Evolutionary conservation across 179 eudicot genomes (phyloP), one percentile per base, ranked within the genome.

Genomic region (Beta lomatogona): DNA sequence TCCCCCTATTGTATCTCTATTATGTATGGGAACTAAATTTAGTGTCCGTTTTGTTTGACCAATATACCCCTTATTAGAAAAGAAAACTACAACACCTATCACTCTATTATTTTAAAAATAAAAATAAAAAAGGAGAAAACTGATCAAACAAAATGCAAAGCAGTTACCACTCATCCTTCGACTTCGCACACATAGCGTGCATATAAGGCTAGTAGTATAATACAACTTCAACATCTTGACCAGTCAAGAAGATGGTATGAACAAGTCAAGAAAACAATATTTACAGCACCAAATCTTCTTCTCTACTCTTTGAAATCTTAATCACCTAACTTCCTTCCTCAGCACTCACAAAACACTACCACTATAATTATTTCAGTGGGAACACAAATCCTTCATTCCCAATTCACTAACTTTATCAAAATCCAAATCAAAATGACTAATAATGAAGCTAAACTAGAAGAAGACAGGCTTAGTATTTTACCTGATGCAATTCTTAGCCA

Each of bases 381-480:
- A 2, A 50, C 9, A n/a, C 9, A 45, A 36, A 67, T 41, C 71
- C 36, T 19, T 60, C 28, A 60, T 19, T n/a, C 67, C 14, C 67
- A 22, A 21, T 4, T 25, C 31, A 63, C 10, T 6, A 6, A 48
- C n/a, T 48, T 48, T 9, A 48, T 48, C 53, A 48, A 58, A 58
- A 16, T 6, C 5, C 63, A 58, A 3, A 6, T 6, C 63, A 16
- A 18, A 58, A 58, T 67, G 71, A 10, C 71, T 44, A 28, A 4
- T 67, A 67, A 12, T 3, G 21, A 52, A 5, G 73, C 22, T 48
- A 44, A 71, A 44, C 19, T 19, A 21, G 18, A 71, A 21, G 18
- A 71, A 77, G 85, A 82, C 63, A 72, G 81, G 66, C 71, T 77
- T 31, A 28, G 78, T 31, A 69, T 31, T n/a, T 82, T 82, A 73